Conservation (phyloP, 371 early-diverging fungal species). For the Umbelopsis sp. region DNA sequence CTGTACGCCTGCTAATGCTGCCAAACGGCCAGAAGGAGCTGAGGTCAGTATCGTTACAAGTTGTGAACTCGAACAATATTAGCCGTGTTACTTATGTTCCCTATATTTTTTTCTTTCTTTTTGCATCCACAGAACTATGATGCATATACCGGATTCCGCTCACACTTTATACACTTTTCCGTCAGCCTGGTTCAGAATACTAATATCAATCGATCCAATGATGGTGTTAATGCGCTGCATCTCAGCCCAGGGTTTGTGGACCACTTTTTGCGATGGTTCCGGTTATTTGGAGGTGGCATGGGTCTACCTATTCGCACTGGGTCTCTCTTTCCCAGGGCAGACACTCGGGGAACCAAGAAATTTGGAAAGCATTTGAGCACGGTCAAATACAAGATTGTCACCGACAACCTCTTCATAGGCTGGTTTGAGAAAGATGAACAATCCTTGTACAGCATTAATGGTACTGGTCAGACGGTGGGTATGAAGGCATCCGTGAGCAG, state of each 20-base stretch:
- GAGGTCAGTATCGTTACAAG: constrained; percentile 31
- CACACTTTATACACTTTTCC: constrained; percentile 57
- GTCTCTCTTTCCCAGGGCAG: constrained; percentile 33
- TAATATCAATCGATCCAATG: constrained; percentile 15
- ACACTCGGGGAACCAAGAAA: constrained; percentile 31
- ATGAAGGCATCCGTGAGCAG: constrained; percentile 45
- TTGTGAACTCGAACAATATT: not conserved
- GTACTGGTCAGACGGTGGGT: constrained; percentile 43
- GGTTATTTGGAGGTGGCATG: constrained; percentile 48
- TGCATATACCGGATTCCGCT: constrained; percentile 66
- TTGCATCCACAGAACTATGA: constrained; percentile 40
- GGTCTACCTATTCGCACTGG: constrained; percentile 36
- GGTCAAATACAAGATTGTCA: constrained; percentile 47
- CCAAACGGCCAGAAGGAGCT: constrained; percentile 26
- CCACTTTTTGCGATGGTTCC: constrained; percentile 40
- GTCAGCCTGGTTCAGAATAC: constrained; percentile 40
- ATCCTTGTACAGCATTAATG: constrained; percentile 20
- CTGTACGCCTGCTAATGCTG: constrained; percentile 47
- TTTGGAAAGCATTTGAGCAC: constrained; percentile 46
- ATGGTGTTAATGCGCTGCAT: constrained; percentile 41
- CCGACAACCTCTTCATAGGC: constrained; percentile 34
- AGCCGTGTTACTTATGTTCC: not conserved
- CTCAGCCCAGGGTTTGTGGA: constrained; percentile 36
- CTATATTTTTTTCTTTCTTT: not conserved
- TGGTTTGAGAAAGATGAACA: constrained; percentile 38